Evolutionary conservation across 2,329 filamentous ascomycete genomes (phyloP).

Genomic region (Ceratocystis cubensis): DNA sequence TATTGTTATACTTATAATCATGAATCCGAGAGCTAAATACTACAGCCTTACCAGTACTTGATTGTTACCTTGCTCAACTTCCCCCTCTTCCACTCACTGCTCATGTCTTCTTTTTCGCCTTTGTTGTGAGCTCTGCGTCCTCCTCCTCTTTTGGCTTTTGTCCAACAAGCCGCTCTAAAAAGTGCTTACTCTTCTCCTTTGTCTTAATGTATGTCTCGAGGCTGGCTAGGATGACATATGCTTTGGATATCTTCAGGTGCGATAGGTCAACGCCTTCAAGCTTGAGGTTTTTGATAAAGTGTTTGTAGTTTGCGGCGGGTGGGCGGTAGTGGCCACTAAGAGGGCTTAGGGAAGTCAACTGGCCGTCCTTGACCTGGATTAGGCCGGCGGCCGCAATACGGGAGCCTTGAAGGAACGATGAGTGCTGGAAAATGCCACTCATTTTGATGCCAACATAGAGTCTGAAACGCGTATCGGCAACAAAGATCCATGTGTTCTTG

Average conservation of each 20-base stretch:
- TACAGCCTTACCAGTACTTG: neutral
- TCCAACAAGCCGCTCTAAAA: slow-evolving; percentile 29
- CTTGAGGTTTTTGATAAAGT: slow-evolving; percentile 62
- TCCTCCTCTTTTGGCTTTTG: slow-evolving; percentile 13
- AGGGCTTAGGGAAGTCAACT: slow-evolving; percentile 59
- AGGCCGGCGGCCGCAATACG: slow-evolving; percentile 72
- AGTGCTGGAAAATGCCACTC: slow-evolving; percentile 80
- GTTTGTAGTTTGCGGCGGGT: slow-evolving; percentile 68
- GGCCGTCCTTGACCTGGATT: slow-evolving; percentile 73
- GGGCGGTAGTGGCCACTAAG: slow-evolving; percentile 74
- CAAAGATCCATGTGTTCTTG: slow-evolving; percentile 90
- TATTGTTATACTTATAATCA: slow-evolving; percentile 5
- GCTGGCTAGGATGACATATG: slow-evolving; percentile 70
- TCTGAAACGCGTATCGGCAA: slow-evolving; percentile 71
- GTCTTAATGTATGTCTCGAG: slow-evolving; percentile 68
- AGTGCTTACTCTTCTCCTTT: slow-evolving; percentile 46
- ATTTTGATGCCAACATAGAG: slow-evolving; percentile 86
- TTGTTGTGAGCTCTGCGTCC: slow-evolving; percentile 9
- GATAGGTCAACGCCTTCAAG: slow-evolving; percentile 67
- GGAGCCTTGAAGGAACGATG: slow-evolving; percentile 72
- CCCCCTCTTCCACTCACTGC: neutral
- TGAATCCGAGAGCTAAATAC: neutral
- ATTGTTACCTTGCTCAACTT: neutral
- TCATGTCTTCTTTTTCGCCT: slow-evolving; percentile 2
- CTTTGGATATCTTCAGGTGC: slow-evolving; percentile 64